Evolutionary conservation across 495 filamentous ascomycete species (phyloP).

Genomic region (Lepraria neglecta): DNA sequence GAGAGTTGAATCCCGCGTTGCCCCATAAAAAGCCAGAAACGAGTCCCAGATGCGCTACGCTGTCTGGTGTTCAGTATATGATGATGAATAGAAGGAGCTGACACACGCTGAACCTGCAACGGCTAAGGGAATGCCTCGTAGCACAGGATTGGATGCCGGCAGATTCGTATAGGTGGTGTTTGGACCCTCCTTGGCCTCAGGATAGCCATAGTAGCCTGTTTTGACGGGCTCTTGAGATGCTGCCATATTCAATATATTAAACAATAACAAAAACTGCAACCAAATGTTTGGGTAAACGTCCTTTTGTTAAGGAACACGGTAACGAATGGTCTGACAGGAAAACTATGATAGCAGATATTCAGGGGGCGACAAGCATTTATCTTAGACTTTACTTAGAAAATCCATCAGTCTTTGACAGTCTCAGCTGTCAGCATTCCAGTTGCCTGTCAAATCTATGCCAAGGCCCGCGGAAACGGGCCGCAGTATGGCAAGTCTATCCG

Average conservation of each 20-base stretch:
- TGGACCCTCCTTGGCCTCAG: slow-evolving; percentile 40
- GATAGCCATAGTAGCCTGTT: slow-evolving; percentile 39
- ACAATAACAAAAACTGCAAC: neutral
- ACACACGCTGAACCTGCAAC: slow-evolving; percentile 48
- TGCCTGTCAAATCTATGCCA: neutral
- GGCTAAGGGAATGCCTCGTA: slow-evolving; percentile 45
- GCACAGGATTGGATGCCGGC: slow-evolving; percentile 47
- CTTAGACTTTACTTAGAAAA: neutral
- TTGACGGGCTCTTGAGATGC: neutral
- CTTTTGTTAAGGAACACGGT: neutral
- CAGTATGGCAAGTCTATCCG: neutral
- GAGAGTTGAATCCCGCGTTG: slow-evolving; percentile 64
- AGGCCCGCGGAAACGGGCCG: slow-evolving; percentile 8
- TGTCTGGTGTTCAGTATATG: slow-evolving; percentile 27
- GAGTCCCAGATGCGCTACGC: slow-evolving; percentile 49
- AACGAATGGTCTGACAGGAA: neutral
- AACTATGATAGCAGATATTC: neutral
- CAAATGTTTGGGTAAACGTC: neutral
- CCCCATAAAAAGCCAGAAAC: slow-evolving; percentile 60
- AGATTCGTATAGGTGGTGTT: slow-evolving; percentile 42
- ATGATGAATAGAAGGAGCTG: neutral
- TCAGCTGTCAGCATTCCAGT: neutral
- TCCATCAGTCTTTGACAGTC: neutral
- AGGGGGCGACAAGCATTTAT: neutral
- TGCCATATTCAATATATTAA: slow-evolving; percentile 5